These are phyloP conservation scores for Hyphopichia khmerensis DNA, from an alignment of 1,139 yeast genomes.

Conservation along the genomic window DNA sequence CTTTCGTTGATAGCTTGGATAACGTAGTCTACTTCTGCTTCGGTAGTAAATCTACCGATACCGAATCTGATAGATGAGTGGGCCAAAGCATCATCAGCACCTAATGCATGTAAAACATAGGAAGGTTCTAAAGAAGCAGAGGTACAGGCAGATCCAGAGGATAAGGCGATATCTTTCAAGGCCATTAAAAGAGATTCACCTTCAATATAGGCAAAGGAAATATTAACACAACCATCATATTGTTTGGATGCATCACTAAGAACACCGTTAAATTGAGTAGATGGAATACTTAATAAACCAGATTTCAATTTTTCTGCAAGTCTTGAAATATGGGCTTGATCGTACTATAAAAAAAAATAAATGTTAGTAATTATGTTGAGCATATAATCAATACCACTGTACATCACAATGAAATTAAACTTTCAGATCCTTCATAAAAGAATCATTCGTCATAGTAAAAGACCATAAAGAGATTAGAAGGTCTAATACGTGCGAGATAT, in stretches of 20 bases:
- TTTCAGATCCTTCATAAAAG: conserved; percentile 24
- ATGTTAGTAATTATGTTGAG: conserved; percentile 14
- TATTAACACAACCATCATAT: conserved; percentile 93
- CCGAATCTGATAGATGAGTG: conserved; percentile 97
- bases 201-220: conserved; percentile 95
- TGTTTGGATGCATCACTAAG: conserved; percentile 48
- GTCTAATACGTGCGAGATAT: neutral
- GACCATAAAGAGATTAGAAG: conserved; percentile 1
- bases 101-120: conserved; percentile 92
- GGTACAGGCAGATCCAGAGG: conserved; percentile 99
- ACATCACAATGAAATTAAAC: neutral
- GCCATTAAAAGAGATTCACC: conserved; percentile 99
- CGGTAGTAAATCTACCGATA: conserved; percentile 95
- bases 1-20: conserved; percentile 83
- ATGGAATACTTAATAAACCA: conserved; percentile 78
- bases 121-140: conserved; percentile 98
- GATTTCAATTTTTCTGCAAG: conserved; percentile 71
- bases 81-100: conserved; percentile 97
- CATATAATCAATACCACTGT: neutral
- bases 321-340: conserved; percentile 63
- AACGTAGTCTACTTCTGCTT: conserved; percentile 92
- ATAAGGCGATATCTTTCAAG: conserved; percentile 89
- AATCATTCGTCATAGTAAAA: conserved; percentile 5
- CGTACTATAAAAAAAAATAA: conserved; percentile 38
- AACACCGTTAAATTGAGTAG: conserved; percentile 89